Evolutionary conservation across 2,329 filamentous ascomycete genomes (phyloP).

Genomic region (Chaetomiaceae sp.): DNA sequence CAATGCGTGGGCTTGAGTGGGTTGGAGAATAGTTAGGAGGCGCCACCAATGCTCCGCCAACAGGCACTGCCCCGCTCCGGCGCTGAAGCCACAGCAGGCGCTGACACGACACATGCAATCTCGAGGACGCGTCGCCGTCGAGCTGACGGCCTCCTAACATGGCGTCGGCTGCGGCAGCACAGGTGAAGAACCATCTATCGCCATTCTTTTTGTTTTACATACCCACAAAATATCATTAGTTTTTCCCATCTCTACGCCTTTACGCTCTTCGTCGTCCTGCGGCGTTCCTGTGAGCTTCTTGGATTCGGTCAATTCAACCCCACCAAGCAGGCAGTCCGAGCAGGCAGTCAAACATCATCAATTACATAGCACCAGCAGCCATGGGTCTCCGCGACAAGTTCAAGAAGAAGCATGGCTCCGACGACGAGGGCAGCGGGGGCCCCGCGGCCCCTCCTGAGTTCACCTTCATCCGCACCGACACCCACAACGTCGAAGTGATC

Average conservation of each 20-base stretch:
- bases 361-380: background rate
- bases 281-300: background rate
- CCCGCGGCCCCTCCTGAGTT: slow-evolving; percentile 54
- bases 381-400: slow-evolving; percentile 53
- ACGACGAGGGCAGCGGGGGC: slow-evolving; percentile 31
- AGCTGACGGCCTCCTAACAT: slow-evolving; percentile 16
- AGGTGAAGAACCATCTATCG: background rate
- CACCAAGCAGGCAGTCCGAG: background rate
- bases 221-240: background rate
- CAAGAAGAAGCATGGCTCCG: slow-evolving; percentile 49
- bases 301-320: background rate
- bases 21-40: background rate
- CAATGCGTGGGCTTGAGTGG: no score
- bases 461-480: slow-evolving; percentile 81
- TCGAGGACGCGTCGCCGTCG: slow-evolving; percentile 13
- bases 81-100: slow-evolving; percentile 1
- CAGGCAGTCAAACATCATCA: no score
- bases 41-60: background rate
- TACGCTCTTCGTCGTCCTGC: background rate
- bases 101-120: slow-evolving; percentile 13
- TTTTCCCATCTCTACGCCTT: background rate
- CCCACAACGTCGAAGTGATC: slow-evolving; percentile 72
- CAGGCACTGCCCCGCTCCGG: slow-evolving; percentile 15
- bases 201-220: background rate
- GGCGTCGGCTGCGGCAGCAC: slow-evolving; percentile 7